phyloP scores from a whole-genome alignment of 805 yeast genomes.

The Yarrowia divulgata region DNA sequence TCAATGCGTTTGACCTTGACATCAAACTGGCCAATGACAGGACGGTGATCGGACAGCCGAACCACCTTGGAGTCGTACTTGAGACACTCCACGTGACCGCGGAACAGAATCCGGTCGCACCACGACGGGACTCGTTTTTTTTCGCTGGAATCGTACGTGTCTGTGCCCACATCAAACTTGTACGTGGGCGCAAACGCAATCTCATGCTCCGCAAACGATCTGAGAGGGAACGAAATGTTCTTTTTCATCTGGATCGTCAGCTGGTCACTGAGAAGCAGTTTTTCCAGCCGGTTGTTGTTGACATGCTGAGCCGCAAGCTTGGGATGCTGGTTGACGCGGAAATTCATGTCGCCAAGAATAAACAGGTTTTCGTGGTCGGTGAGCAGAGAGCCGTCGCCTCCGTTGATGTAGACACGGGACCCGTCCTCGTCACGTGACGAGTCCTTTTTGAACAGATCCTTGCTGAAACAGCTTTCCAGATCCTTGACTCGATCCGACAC shows the following conservation, averaged over 20 bases:
- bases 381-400: slow-evolving; percentile 58
- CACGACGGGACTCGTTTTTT: slow-evolving; percentile 95
- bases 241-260: slow-evolving; percentile 76
- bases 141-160: slow-evolving; percentile 84
- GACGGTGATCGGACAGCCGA: slow-evolving; percentile 85
- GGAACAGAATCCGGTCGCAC: slow-evolving; percentile 88
- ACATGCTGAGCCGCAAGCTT: slow-evolving; percentile 71
- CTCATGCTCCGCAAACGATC: slow-evolving; percentile 76
- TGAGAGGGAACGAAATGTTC: slow-evolving; percentile 66
- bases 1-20: slow-evolving; percentile 72
- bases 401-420: slow-evolving; percentile 47
- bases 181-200: slow-evolving; percentile 90
- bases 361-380: slow-evolving; percentile 82
- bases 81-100: slow-evolving; percentile 66
- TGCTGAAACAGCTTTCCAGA: slow-evolving; percentile 71
- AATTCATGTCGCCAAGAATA: slow-evolving; percentile 95
- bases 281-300: slow-evolving; percentile 56
- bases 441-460: slow-evolving; percentile 45
- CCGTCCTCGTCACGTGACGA: slow-evolving; percentile 37
- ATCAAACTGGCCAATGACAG: slow-evolving; percentile 76
- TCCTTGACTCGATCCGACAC: slow-evolving; percentile 85
- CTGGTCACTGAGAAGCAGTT: slow-evolving; percentile 77
- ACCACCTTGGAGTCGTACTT: slow-evolving; percentile 66
- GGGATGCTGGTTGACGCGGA: slow-evolving; percentile 74
- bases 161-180: slow-evolving; percentile 88